phyloP scores from a whole-genome alignment of 164 flowering plant species.

The Litsea cubeba region DNA sequence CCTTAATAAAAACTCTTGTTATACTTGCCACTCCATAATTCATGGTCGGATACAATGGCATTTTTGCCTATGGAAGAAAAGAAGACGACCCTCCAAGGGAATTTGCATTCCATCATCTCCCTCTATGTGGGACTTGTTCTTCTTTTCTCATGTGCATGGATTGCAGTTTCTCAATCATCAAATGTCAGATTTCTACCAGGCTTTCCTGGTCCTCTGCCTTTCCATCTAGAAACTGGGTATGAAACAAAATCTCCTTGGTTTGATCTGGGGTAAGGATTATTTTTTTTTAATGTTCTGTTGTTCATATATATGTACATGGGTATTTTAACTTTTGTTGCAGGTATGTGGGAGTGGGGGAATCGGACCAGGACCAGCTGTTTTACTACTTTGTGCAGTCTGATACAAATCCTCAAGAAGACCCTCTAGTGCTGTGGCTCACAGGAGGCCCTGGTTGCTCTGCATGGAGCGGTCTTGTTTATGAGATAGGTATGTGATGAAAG shows the following conservation, averaged over 20 bases:
- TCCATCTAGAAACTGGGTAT: constrained; percentile 10
- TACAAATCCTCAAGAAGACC: constrained; percentile 29
- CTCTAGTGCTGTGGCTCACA: constrained; percentile 30
- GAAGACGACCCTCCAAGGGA: not conserved
- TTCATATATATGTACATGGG: not conserved
- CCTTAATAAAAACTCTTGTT: no score
- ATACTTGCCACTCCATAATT: no score
- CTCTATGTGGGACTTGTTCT: not conserved
- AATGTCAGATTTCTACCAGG: constrained; percentile 9
- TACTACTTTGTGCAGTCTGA: constrained; percentile 37
- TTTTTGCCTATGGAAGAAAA: not conserved
- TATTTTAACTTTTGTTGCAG: not conserved
- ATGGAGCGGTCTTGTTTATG: constrained; percentile 19
- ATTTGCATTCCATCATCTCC: not conserved
- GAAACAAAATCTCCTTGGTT: not conserved
- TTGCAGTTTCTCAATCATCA: constrained; percentile 1
- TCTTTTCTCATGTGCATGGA: not conserved
- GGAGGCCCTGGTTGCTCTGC: constrained; percentile 46
- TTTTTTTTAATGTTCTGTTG: not conserved
- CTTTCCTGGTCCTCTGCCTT: constrained; percentile 12
- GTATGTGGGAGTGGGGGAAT: constrained; percentile 1
- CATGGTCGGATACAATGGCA: no score
- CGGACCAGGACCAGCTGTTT: constrained; percentile 13
- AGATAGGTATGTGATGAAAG: constrained; percentile 19
- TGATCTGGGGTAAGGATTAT: not conserved